These are phyloP conservation scores for Rhizopus microsporus DNA, from an alignment of 371 early-diverging fungal genomes.

Conservation along the genomic window DNA sequence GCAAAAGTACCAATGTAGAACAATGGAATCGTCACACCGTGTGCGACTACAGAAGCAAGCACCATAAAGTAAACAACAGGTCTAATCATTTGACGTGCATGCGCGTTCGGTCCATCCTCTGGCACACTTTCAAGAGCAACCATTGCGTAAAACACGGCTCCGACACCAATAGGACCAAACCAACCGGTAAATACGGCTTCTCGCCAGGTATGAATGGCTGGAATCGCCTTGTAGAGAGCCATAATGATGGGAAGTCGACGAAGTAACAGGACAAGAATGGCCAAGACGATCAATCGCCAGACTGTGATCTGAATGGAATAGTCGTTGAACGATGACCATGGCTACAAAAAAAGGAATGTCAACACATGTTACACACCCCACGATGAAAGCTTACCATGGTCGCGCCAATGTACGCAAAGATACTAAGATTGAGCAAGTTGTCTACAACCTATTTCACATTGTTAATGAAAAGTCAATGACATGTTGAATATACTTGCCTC, in stretches of 20 bases:
- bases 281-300: constrained; percentile 69
- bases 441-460: constrained; percentile 61
- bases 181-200: constrained; percentile 94
- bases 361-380: background rate
- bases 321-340: constrained; percentile 66
- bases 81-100: constrained; percentile 40
- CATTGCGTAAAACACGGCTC: constrained; percentile 79
- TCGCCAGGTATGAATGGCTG: constrained; percentile 65
- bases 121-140: constrained; percentile 49
- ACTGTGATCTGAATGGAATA: constrained; percentile 40
- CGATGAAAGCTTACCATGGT: constrained; percentile 51
- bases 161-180: constrained; percentile 95
- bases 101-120: constrained; percentile 24
- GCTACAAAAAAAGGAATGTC: constrained; percentile 31
- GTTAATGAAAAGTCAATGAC: background rate
- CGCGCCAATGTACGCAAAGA: constrained; percentile 92
- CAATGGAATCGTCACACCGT: constrained; percentile 79
- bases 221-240: constrained; percentile 61
- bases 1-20: constrained; percentile 50
- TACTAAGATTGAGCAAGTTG: constrained; percentile 79
- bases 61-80: constrained; percentile 76
- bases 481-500: constrained; percentile 44
- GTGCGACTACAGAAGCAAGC: constrained; percentile 74
- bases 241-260: constrained; percentile 83
- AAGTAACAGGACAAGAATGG: constrained; percentile 74